Percentiles rank a stretch among this genome's conserved stretches.
phyloP scores from a whole-genome alignment of 495 filamentous ascomycete species.

The Tuber aestivum region DNA sequence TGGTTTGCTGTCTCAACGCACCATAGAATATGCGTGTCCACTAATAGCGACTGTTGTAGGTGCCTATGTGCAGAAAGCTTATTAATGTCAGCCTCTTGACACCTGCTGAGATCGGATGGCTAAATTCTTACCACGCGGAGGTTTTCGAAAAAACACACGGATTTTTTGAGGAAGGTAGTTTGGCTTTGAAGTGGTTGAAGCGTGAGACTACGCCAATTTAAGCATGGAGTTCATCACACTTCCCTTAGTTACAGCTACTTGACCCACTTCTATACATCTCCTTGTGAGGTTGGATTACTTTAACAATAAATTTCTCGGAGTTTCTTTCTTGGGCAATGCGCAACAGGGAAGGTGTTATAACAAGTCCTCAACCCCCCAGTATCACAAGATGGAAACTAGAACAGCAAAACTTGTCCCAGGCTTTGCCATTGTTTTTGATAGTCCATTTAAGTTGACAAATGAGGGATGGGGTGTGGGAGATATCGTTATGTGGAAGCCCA shows the following conservation, averaged over 20 bases:
- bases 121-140: conserved; percentile 79
- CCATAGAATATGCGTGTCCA: background rate
- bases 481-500: background rate
- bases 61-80: conserved; percentile 80
- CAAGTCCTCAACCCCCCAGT: background rate
- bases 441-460: background rate
- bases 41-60: conserved; percentile 17
- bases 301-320: background rate
- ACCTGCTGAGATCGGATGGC: conserved; percentile 71
- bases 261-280: background rate
- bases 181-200: conserved; percentile 72
- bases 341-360: background rate
- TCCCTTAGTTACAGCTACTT: background rate
- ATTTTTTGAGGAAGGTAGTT: conserved; percentile 67
- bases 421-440: background rate
- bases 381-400: background rate
- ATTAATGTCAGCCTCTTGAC: conserved; percentile 71
- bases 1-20: conserved; percentile 52
- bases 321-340: background rate
- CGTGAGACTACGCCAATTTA: conserved; percentile 65
- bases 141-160: conserved; percentile 73
- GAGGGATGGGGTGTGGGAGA: background rate
- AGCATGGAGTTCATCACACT: background rate
- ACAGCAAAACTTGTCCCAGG: background rate
- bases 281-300: background rate